phyloP scores from a whole-genome alignment of 108 stramenopile species.

The Pseudonitzschia multiseries region DNA sequence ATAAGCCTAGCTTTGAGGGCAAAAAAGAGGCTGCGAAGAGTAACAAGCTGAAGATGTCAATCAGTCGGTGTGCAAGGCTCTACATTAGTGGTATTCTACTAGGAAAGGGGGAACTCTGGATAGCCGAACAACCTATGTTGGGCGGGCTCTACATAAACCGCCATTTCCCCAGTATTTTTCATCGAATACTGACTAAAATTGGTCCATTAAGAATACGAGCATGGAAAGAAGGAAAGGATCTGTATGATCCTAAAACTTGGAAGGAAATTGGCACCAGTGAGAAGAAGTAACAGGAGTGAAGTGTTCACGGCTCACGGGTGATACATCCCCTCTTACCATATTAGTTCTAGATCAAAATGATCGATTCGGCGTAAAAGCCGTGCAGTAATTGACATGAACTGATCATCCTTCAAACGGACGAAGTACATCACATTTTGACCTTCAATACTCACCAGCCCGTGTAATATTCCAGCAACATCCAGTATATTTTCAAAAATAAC shows the following conservation, averaged over 20 bases:
- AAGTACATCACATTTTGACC: too few relatives aligned
- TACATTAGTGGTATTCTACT: conserved; percentile 45
- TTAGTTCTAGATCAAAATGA: too few relatives aligned
- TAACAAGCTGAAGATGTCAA: conserved; percentile 56
- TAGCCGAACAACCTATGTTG: conserved; percentile 63
- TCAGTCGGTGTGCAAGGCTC: conserved; percentile 45
- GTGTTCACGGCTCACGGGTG: background rate
- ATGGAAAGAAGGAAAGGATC: conserved; percentile 43
- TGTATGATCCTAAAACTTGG: conserved; percentile 56
- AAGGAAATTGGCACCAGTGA: conserved; percentile 16
- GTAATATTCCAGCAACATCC: too few relatives aligned
- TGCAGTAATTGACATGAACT: too few relatives aligned
- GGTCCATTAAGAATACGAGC: conserved; percentile 40
- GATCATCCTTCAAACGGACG: too few relatives aligned
- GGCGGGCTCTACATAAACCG: conserved; percentile 42
- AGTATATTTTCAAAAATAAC: background rate
- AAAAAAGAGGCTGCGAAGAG: conserved; percentile 13
- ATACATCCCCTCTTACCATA: too few relatives aligned
- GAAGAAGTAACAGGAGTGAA: background rate
- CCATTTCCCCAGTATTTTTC: conserved; percentile 34
- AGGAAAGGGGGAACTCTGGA: conserved; percentile 46
- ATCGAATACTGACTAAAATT: conserved; percentile 21
- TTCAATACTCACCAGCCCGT: too few relatives aligned
- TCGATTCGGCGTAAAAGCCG: too few relatives aligned
- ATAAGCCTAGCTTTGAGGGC: background rate